Evolutionary conservation across 345 rosid genomes (phyloP).

Genomic region (Salix caprea): DNA sequence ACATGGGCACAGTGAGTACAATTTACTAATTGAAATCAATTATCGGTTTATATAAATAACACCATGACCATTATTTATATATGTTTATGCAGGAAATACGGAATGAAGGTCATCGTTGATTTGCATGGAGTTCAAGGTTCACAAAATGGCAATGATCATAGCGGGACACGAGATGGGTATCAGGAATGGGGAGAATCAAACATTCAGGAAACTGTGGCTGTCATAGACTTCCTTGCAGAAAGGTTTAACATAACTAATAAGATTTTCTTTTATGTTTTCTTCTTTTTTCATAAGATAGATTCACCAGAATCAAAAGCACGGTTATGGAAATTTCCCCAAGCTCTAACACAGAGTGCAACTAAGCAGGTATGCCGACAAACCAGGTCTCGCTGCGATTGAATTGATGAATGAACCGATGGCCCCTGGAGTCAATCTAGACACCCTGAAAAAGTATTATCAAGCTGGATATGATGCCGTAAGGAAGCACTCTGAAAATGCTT

Average conservation of each 20-base stretch:
- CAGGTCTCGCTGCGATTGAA: conserved; percentile 30
- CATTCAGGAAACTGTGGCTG: conserved; percentile 26
- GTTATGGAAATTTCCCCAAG: not conserved
- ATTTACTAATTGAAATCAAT: not conserved
- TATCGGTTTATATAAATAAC: not conserved
- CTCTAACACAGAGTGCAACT: not conserved
- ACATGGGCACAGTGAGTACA: conserved; percentile 30
- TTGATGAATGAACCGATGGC: conserved; percentile 43
- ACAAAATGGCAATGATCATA: conserved; percentile 34
- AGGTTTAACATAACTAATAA: not conserved
- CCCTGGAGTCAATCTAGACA: conserved; percentile 15
- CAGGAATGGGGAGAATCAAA: conserved; percentile 39
- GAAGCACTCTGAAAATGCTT: conserved; percentile 26
- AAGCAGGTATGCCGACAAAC: not conserved
- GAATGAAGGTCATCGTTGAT: conserved; percentile 32
- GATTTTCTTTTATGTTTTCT: too few relatives aligned
- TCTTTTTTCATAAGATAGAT: too few relatives aligned
- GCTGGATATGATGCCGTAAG: conserved; percentile 37
- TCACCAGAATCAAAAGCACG: too few relatives aligned
- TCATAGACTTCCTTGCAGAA: conserved; percentile 38
- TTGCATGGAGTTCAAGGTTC: conserved; percentile 30
- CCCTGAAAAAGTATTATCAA: conserved; percentile 25
- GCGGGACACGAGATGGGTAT: conserved; percentile 38
- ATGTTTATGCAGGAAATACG: conserved; percentile 18
- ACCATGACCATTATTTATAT: not conserved